phyloP scores from a whole-genome alignment of 1,139 yeast species.

The Magnusiomyces paraingens region DNA sequence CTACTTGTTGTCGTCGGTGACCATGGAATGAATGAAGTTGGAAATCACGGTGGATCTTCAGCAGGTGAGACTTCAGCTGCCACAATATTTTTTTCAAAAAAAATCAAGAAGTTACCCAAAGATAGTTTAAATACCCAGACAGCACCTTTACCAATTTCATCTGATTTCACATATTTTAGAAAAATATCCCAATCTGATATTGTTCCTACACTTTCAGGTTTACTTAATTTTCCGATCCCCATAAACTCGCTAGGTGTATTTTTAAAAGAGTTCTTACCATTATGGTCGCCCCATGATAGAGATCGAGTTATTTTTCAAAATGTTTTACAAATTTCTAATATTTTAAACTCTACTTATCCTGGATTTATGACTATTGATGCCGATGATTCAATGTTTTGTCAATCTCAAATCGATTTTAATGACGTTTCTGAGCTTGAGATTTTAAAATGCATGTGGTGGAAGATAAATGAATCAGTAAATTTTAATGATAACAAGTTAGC shows the following conservation, averaged over 20 bases:
- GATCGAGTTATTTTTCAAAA: conserved; percentile 52
- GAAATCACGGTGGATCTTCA: conserved; percentile 96
- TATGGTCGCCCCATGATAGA: conserved; percentile 39
- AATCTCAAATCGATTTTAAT: conserved; percentile 18
- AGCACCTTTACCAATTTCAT: conserved; percentile 40
- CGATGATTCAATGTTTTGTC: conserved; percentile 17
- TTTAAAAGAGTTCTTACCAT: conserved; percentile 47
- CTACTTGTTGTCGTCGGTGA: conserved; percentile 80
- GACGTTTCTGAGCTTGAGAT: conserved; percentile 24
- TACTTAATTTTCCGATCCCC: conserved; percentile 79
- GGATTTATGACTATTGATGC: conserved; percentile 15
- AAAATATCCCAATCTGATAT: conserved; percentile 73
- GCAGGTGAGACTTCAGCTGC: conserved; percentile 89
- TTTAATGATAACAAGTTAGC: conserved; percentile 19
- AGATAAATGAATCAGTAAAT: conserved; percentile 8
- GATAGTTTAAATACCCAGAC: conserved; percentile 8
- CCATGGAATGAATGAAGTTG: conserved; percentile 86
- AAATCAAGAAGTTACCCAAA: conserved; percentile 34
- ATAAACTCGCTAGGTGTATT: conserved; percentile 76
- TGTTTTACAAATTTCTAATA: conserved; percentile 46
- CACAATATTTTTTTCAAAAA: conserved; percentile 58
- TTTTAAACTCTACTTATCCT: conserved; percentile 21
- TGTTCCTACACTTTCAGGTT: conserved; percentile 73
- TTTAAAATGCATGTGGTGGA: conserved; percentile 22
- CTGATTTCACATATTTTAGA: conserved; percentile 47